phyloP scores from a whole-genome alignment of 1,284 basidiomycete species.

The Puccinia horiana region DNA sequence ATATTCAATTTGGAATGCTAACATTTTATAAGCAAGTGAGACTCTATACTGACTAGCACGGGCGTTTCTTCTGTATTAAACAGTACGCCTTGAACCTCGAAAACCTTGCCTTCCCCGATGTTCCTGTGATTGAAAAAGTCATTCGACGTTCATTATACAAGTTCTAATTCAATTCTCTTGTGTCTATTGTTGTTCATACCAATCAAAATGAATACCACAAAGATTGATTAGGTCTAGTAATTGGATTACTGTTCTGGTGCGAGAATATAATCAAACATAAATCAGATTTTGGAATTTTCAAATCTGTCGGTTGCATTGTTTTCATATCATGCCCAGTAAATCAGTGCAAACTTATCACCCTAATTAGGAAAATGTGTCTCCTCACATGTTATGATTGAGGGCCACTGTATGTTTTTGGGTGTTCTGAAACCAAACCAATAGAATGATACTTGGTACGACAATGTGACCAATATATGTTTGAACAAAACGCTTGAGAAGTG shows the following conservation, averaged over 20 bases:
- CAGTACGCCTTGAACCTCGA: slow-evolving; percentile 89
- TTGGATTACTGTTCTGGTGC: background rate
- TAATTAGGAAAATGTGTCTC: no score
- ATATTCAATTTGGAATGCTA: slow-evolving; percentile 1
- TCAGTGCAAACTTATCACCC: no score
- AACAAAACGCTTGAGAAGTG: no score
- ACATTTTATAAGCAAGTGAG: background rate
- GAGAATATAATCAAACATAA: background rate
- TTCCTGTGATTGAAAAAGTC: slow-evolving; percentile 80
- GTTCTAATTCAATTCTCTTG: slow-evolving; percentile 28
- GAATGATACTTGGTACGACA: no score
- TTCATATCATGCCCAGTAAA: no score
- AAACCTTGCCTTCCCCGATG: slow-evolving; percentile 85
- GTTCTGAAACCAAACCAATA: no score
- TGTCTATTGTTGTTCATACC: background rate
- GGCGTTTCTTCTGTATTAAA: background rate
- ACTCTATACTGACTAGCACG: slow-evolving; percentile 43
- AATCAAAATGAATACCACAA: background rate
- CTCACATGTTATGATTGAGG: no score
- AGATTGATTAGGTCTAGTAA: background rate
- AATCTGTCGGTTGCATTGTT: background rate
- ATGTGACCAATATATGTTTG: no score
- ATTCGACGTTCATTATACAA: slow-evolving; percentile 80
- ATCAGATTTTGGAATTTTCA: background rate
- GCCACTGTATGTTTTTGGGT: no score